A percentile compares a stretch with the other conserved stretches of the same genome.
phyloP scores from a whole-genome alignment of 2,329 filamentous ascomycete genomes.

The Lasiodiplodia sp. region DNA sequence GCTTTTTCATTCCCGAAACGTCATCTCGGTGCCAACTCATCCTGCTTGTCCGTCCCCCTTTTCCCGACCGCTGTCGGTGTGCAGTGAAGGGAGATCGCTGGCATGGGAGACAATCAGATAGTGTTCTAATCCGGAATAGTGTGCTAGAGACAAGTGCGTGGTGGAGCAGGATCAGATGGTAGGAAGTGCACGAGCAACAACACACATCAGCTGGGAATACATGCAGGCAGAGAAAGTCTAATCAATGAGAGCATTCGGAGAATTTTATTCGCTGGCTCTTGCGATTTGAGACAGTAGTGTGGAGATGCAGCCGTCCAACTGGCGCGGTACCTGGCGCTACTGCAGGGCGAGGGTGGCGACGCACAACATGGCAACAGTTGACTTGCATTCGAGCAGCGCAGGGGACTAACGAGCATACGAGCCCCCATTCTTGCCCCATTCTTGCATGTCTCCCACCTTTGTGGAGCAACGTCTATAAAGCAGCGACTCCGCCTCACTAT shows the following conservation, averaged over 20 bases:
- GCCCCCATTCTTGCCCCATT: slow-evolving; percentile 23
- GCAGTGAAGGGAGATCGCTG: background rate
- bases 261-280: no score
- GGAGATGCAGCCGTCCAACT: background rate
- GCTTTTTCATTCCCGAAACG: slow-evolving; percentile 1
- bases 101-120: background rate
- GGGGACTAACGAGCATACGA: background rate
- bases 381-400: background rate
- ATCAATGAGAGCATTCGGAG: no score
- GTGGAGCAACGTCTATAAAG: slow-evolving; percentile 3
- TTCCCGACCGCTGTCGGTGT: slow-evolving; percentile 1
- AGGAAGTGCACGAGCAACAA: background rate
- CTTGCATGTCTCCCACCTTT: slow-evolving; percentile 14
- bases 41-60: background rate
- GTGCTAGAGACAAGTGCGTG: background rate
- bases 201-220: background rate
- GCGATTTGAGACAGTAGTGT: background rate
- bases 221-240: background rate
- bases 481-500: background rate
- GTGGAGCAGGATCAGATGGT: background rate
- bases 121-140: background rate
- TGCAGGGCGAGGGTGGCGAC: slow-evolving; percentile 19
- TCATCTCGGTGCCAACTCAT: background rate
- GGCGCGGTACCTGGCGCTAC: slow-evolving; percentile 23
- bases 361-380: slow-evolving; percentile 3